Evolutionary conservation across 305 asterid genomes (phyloP).

Genomic region (Solanum chacoense): DNA sequence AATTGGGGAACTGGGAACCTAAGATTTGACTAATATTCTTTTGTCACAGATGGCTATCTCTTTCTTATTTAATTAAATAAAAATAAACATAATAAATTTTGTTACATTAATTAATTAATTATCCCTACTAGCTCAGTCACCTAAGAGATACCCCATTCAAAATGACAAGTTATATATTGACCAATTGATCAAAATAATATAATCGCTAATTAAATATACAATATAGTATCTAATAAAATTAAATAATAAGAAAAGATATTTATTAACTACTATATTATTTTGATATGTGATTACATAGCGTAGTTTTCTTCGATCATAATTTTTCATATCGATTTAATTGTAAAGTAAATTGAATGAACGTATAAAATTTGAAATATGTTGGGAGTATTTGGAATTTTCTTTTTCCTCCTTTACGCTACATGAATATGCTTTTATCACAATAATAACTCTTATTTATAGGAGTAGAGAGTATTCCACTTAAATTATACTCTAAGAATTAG

Average conservation of each 20-base stretch:
- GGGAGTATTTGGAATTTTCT: background rate
- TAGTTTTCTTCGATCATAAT: background rate
- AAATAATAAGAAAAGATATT: background rate
- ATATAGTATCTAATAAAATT: too few species aligned
- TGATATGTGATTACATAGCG: background rate
- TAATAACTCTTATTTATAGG: background rate
- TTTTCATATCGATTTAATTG: background rate
- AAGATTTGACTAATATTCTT: constrained; percentile 1
- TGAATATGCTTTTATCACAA: background rate
- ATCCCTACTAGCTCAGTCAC: background rate
- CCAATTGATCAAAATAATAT: background rate
- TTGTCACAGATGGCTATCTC: background rate
- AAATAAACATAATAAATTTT: background rate
- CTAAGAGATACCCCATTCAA: background rate
- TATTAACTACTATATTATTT: too few species aligned
- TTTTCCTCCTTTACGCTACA: background rate
- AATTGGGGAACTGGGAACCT: background rate
- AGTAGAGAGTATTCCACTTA: background rate
- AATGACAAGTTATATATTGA: background rate
- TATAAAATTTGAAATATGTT: background rate
- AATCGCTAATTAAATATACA: background rate
- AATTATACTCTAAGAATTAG: background rate
- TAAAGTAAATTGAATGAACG: background rate
- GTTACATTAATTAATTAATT: background rate
- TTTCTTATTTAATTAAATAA: background rate